Base-by-base conservation (phyloP, 2,329 filamentous ascomycete species). In the Colletotrichum sp. region DNA sequence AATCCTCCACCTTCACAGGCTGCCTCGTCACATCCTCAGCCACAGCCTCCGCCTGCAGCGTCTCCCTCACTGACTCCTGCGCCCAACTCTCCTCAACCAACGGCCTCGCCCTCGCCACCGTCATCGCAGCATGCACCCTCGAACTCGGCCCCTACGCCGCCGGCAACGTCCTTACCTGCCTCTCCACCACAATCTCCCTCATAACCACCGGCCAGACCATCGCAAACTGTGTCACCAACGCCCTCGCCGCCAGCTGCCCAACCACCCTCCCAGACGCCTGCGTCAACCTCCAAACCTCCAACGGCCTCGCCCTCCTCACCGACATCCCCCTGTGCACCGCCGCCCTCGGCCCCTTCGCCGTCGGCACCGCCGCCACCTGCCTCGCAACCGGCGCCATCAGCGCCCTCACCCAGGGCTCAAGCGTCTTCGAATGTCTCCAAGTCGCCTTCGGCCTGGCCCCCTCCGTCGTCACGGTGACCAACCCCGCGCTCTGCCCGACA, bases 61-160 rank as follows among this genome's bases (percentile, higher is more conserved):
- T 51, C 43, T 51, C 43, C 12, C 70, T 76, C 24, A 75, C 76
- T 4, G 31, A 70, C 24, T 65, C 70, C 31, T 77, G 76, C 43
- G 27, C 72, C 31, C 27, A 47, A 2, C 64, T 77, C 5, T 61
- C 24, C 7, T 43, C 31, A 16, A 31, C 63, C 16, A 61, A 63
- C 36, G 75, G 74, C 11, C 61, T 77, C 18, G 73, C 73, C 4
- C 69, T 76, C 11, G 7, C 67, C 13, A 51, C 68, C 15, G 21
- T 72, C 6, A 36, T 77, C 24, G 71, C 73, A 5, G 47, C 66
- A 9, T 76, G 76, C 70, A 76, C 57, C 2, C 16, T 58, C n/a
- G 72, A 74, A 15, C 74, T 33, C 18, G 74, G 74, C 15, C n/a
- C 65, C 8, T 66, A 71, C 27, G 69, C 74, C 47, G 73, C 72